phyloP scores from a whole-genome alignment of 352 stramenopile genomes.

The Aphanomyces euteiches region DNA sequence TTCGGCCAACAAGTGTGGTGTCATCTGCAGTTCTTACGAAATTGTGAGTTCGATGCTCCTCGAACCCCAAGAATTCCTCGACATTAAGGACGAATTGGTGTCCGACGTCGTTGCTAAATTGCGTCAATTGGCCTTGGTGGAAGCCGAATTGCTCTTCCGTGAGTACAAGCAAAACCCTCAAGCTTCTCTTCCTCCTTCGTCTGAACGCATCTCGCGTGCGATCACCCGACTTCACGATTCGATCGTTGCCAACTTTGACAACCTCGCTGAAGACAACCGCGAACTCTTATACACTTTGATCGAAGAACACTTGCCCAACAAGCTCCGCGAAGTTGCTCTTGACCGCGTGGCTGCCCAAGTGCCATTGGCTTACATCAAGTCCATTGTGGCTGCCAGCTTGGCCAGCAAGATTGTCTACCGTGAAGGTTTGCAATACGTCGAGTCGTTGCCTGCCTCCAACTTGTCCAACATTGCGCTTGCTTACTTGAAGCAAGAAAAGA shows the following conservation, averaged over 20 bases:
- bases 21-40: conserved; percentile 81
- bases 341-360: conserved; percentile 91
- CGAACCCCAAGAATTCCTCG: conserved; percentile 94
- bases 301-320: conserved; percentile 90
- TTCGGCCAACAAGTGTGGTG: conserved; percentile 85
- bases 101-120: conserved; percentile 94
- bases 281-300: conserved; percentile 79
- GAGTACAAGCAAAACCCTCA: conserved; percentile 91
- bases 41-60: conserved; percentile 94
- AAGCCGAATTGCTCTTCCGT: conserved; percentile 97
- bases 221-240: conserved; percentile 97
- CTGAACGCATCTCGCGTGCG: conserved; percentile 92
- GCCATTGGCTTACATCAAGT: conserved; percentile 94
- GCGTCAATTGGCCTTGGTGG: conserved; percentile 86
- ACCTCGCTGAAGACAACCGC: conserved; percentile 82
- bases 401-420: conserved; percentile 98
- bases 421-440: conserved; percentile 95
- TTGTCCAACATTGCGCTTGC: conserved; percentile 88
- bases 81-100: conserved; percentile 93
- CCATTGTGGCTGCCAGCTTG: conserved; percentile 93
- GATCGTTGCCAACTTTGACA: conserved; percentile 88
- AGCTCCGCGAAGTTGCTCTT: conserved; percentile 91
- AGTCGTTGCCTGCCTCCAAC: conserved; percentile 88
- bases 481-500: conserved; percentile 95
- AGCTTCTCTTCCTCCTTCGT: conserved; percentile 86